These are phyloP conservation scores for Sporothrix luriei DNA, from an alignment of 2,329 filamentous ascomycete species.

Conservation along the genomic window DNA sequence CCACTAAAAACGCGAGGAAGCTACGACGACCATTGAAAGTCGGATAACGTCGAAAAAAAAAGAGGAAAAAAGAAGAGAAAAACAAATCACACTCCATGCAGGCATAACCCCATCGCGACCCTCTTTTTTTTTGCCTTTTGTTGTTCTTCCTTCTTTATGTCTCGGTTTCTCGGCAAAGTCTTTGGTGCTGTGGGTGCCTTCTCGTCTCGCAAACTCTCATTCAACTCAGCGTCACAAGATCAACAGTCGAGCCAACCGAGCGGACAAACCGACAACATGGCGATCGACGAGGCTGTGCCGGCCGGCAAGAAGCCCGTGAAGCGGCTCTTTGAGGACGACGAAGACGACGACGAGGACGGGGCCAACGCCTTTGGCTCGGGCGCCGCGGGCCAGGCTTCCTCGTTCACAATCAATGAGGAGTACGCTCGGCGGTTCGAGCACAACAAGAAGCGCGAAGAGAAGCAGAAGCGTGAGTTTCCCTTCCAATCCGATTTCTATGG, in stretches of 20 bases:
- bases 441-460: constrained; percentile 95
- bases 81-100: constrained; percentile 10
- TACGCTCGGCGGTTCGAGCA: constrained; percentile 89
- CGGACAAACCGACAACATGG: constrained; percentile 13
- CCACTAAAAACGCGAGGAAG: constrained; percentile 30
- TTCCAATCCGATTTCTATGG: neutral
- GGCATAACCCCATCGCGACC: neutral
- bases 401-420: constrained; percentile 83
- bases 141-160: constrained; percentile 20
- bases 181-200: constrained; percentile 28
- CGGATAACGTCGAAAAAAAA: constrained; percentile 2
- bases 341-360: constrained; percentile 46
- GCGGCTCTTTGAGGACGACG: constrained; percentile 58
- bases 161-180: constrained; percentile 32
- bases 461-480: constrained; percentile 62
- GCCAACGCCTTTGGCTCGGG: constrained; percentile 37
- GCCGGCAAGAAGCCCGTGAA: constrained; percentile 44
- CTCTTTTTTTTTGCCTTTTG: neutral
- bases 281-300: constrained; percentile 5
- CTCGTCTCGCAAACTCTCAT: constrained; percentile 23
- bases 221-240: neutral
- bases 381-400: constrained; percentile 38
- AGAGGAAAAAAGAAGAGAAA: constrained; percentile 12
- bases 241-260: neutral
- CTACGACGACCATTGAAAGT: constrained; percentile 22